Evolutionary conservation across 305 asterid genomes (phyloP).

Genomic region (Salvia sclarea): DNA sequence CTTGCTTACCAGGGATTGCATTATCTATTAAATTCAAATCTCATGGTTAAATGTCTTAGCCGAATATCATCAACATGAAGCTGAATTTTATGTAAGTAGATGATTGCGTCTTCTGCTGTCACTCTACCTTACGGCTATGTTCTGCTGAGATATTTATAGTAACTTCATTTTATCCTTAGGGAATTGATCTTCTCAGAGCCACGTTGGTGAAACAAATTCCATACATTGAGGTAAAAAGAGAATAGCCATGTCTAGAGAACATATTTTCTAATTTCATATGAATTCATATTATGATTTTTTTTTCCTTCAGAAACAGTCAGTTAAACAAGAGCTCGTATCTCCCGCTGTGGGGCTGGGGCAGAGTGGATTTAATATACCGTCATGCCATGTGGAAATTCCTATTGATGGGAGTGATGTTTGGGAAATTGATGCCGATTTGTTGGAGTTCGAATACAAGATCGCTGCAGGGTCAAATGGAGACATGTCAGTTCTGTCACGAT

Average conservation of each 20-base stretch:
- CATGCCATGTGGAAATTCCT: constrained; percentile 50
- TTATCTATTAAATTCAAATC: not conserved
- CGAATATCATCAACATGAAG: not conserved
- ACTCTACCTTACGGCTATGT: not conserved
- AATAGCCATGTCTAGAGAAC: constrained; percentile 1
- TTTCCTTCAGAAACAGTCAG: constrained; percentile 45
- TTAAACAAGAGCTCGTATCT: constrained; percentile 37
- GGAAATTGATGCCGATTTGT: constrained; percentile 69
- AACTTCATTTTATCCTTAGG: constrained; percentile 42
- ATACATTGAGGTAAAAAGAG: constrained; percentile 59
- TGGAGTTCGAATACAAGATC: constrained; percentile 63
- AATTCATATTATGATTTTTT: constrained; percentile 10
- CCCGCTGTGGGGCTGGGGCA: constrained; percentile 37
- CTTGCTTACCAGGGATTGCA: not conserved
- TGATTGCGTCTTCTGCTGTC: not conserved
- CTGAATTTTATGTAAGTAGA: not conserved
- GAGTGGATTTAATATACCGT: constrained; percentile 33
- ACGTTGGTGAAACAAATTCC: constrained; percentile 60
- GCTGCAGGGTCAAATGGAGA: constrained; percentile 70
- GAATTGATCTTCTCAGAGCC: constrained; percentile 57
- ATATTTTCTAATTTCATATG: not conserved
- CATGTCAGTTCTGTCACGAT: constrained; percentile 50
- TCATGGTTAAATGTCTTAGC: not conserved
- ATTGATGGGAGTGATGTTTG: constrained; percentile 63
- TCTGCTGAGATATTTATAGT: not conserved